These are phyloP conservation scores for Graphiopsis chlorocephala DNA, from an alignment of 2,329 filamentous ascomycete species.

Conservation along the genomic window DNA sequence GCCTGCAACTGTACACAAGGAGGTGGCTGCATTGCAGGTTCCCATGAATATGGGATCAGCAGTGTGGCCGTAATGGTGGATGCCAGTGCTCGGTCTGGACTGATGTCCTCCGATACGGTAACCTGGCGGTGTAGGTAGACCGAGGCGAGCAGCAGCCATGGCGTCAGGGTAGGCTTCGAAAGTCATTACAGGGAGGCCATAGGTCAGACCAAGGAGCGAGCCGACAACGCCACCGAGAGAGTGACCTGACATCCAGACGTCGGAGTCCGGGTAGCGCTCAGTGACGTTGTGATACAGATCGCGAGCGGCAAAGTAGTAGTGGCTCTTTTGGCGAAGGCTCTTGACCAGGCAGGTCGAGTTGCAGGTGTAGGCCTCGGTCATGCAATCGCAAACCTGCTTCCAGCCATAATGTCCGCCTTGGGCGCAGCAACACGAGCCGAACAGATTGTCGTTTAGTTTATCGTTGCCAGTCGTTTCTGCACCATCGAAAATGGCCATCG, in stretches of 20 bases:
- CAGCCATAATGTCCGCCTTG: conserved; percentile 87
- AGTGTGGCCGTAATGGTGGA: conserved; percentile 88
- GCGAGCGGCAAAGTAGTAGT: conserved; percentile 82
- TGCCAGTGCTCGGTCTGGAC: conserved; percentile 67
- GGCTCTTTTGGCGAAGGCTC: conserved; percentile 73
- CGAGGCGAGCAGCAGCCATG: conserved; percentile 74
- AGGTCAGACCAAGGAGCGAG: conserved; percentile 81
- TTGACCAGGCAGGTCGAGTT: conserved; percentile 82
- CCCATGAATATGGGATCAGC: conserved; percentile 92
- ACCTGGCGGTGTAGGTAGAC: conserved; percentile 78
- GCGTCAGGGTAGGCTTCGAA: conserved; percentile 91
- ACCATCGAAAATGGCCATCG: conserved; percentile 82
- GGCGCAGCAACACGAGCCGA: conserved; percentile 93
- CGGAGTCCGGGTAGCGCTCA: conserved; percentile 74
- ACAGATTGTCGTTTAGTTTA: conserved; percentile 96
- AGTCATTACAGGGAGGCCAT: conserved; percentile 81
- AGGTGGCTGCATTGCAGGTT: conserved; percentile 82
- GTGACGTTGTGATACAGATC: conserved; percentile 90
- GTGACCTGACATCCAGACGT: conserved; percentile 84
- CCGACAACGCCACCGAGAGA: conserved; percentile 84
- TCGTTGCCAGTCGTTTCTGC: conserved; percentile 93
- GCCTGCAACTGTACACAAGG: conserved; percentile 81
- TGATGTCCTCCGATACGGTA: conserved; percentile 69
- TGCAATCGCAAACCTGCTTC: conserved; percentile 88
- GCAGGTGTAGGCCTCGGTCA: conserved; percentile 78